Evolutionary conservation across 176 grass and related monocot genomes (phyloP), one percentile per base, ranked within the genome.

Genomic region (maize (Zea mays)): DNA sequence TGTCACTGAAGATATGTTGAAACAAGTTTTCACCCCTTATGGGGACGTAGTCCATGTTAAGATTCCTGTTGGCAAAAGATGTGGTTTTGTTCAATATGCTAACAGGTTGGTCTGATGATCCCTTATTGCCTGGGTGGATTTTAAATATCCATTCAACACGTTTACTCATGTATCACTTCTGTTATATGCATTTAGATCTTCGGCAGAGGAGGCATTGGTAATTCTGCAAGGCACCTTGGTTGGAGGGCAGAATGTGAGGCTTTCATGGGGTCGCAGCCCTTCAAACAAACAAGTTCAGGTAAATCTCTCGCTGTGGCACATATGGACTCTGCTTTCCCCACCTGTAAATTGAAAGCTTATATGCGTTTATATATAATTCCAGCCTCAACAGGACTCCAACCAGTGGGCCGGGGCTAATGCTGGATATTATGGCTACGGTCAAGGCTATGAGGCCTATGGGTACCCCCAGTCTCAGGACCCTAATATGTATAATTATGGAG

Each of bases 41-140:
- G 92, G 92, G 35, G 86, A 90, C 62, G 84, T 90, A 16, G 69
- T 88, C 11, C 86, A 92, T 81, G 93, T 88, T 73, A 96, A 96
- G 79, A 92, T 92, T 47, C 93, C 90, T 88, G 82, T 83, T 73
- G 89, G 89, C 60, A 96, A 96, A 62, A 83, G 93, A 61, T 96
- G 93, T 75, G 90, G 84, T 13, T 96, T 96, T 86, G 90, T 90
- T 77, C 93, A 90, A 86, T 96, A 88, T 84, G 80, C 87, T 77
- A 87, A 60, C 90, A 96, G 93, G 89, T 96, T 34, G 7, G 2
- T n/a, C 3, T 75, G 5, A 54, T 62, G 64, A 10, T 73, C 36
- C 12, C 34, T 4, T 66, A 43, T 66, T 21, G 3, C 35, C 69
- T 85, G 5, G 7, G 55, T 57, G n/a, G 52, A 76, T 52, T 67